Evolutionary conservation across 2,329 filamentous ascomycete species (phyloP).

Genomic region (Arachnomyces sp.): DNA sequence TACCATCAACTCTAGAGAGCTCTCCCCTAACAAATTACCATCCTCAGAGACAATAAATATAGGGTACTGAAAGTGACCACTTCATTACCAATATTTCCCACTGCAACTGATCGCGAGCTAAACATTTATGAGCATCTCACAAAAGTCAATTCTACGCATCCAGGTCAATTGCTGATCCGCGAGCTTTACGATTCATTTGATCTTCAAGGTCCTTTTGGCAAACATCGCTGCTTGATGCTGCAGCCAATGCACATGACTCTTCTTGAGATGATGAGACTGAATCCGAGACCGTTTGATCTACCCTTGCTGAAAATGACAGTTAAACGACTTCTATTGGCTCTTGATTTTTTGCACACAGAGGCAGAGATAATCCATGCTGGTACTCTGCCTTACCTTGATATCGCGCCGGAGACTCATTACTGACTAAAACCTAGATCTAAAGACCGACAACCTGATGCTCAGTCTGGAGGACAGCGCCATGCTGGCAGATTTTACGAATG

Average conservation of each 20-base stretch:
- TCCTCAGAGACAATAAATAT: slow-evolving; percentile 19
- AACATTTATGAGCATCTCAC: slow-evolving; percentile 20
- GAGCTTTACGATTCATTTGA: slow-evolving; percentile 26
- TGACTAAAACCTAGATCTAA: slow-evolving; percentile 26
- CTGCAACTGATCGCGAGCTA: slow-evolving; percentile 19
- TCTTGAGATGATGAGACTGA: slow-evolving; percentile 25
- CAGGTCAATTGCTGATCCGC: slow-evolving; percentile 21
- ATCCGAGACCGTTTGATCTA: slow-evolving; percentile 18
- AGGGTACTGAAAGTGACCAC: slow-evolving; percentile 27
- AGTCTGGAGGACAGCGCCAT: too few species aligned
- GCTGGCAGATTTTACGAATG: slow-evolving; percentile 22
- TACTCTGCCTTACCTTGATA: slow-evolving; percentile 8
- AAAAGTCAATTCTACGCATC: slow-evolving; percentile 18
- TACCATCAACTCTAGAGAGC: background rate
- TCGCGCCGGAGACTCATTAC: slow-evolving; percentile 6
- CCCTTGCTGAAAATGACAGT: slow-evolving; percentile 27
- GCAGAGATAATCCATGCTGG: slow-evolving; percentile 26
- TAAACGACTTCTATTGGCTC: slow-evolving; percentile 23
- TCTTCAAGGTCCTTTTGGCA: slow-evolving; percentile 16
- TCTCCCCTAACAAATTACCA: background rate
- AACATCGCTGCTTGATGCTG: slow-evolving; percentile 24
- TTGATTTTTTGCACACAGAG: slow-evolving; percentile 31
- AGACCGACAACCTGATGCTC: slow-evolving; percentile 36
- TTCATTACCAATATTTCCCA: slow-evolving; percentile 12
- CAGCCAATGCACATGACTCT: slow-evolving; percentile 24